phyloP scores from a whole-genome alignment of 2,329 filamentous ascomycete genomes.

The Cladorrhinum sp. region DNA sequence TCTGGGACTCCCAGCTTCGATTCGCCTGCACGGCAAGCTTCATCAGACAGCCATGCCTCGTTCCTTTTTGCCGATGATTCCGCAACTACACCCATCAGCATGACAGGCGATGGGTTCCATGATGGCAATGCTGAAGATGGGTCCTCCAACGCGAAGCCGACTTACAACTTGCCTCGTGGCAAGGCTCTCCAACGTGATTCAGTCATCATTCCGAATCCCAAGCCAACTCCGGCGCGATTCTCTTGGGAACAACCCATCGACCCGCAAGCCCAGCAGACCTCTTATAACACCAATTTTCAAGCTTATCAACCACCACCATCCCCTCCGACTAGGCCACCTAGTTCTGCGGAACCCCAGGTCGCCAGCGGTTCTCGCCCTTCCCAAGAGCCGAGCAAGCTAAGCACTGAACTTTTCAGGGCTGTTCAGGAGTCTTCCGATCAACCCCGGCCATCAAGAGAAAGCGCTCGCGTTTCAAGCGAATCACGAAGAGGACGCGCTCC shows the following conservation, averaged over 20 bases:
- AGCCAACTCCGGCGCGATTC: constrained; percentile 50
- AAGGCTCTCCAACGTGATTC: constrained; percentile 71
- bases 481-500: constrained; percentile 44
- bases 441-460: constrained; percentile 44
- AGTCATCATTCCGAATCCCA: constrained; percentile 52
- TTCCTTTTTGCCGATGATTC: constrained; percentile 62
- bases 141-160: constrained; percentile 51
- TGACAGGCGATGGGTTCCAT: constrained; percentile 66
- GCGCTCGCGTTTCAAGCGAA: constrained; percentile 47
- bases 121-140: constrained; percentile 49
- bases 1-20: constrained; percentile 60
- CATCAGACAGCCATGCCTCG: constrained; percentile 65
- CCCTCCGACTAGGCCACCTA: constrained; percentile 58
- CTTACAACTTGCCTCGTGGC: constrained; percentile 81
- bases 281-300: constrained; percentile 39
- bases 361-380: constrained; percentile 47
- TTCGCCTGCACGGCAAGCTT: constrained; percentile 59
- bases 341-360: constrained; percentile 44
- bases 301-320: constrained; percentile 55
- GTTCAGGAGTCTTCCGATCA: constrained; percentile 44
- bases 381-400: constrained; percentile 49
- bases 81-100: constrained; percentile 67
- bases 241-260: constrained; percentile 58
- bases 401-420: constrained; percentile 44
- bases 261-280: constrained; percentile 37